Evolutionary conservation across 805 yeast genomes (phyloP).

Genomic region (Cyberlindnera subsufficiens): DNA sequence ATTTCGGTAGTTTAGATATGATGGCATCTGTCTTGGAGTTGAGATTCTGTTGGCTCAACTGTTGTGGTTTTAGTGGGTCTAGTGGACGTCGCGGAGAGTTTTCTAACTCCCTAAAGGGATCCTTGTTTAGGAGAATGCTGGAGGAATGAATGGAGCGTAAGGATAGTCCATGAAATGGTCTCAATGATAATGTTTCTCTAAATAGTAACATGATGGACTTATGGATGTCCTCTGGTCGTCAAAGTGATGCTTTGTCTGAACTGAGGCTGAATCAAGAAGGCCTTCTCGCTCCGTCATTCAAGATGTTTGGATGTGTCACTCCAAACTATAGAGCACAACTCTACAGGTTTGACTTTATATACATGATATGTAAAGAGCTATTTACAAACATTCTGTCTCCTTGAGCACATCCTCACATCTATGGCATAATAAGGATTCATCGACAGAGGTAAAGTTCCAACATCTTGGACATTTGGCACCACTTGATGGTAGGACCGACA

Average conservation of each 20-base stretch:
- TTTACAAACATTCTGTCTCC: neutral
- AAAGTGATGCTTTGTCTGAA: too few species aligned
- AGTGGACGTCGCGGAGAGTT: conserved; percentile 6
- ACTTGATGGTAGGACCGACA: conserved; percentile 40
- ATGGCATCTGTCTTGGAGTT: conserved; percentile 12
- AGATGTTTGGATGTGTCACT: too few species aligned
- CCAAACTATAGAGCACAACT: too few species aligned
- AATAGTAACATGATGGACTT: too few species aligned
- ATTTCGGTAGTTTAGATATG: conserved; percentile 40
- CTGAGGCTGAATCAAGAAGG: too few species aligned
- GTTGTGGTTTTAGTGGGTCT: neutral
- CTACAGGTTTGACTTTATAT: neutral
- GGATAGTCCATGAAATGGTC: neutral
- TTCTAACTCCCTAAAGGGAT: conserved; percentile 10
- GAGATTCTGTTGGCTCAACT: neutral
- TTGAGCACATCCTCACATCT: conserved; percentile 48
- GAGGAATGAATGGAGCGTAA: conserved; percentile 1
- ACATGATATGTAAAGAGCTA: neutral
- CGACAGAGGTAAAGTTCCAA: conserved; percentile 69
- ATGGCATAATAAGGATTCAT: conserved; percentile 50
- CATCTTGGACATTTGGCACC: conserved; percentile 83
- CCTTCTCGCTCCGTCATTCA: too few species aligned
- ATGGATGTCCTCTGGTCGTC: too few species aligned
- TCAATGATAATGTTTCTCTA: neutral
- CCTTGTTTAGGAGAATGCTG: conserved; percentile 1